Evolutionary conservation across 192 early-diverging fungal genomes (phyloP).

Genomic region (Dimargaris cristalligena): DNA sequence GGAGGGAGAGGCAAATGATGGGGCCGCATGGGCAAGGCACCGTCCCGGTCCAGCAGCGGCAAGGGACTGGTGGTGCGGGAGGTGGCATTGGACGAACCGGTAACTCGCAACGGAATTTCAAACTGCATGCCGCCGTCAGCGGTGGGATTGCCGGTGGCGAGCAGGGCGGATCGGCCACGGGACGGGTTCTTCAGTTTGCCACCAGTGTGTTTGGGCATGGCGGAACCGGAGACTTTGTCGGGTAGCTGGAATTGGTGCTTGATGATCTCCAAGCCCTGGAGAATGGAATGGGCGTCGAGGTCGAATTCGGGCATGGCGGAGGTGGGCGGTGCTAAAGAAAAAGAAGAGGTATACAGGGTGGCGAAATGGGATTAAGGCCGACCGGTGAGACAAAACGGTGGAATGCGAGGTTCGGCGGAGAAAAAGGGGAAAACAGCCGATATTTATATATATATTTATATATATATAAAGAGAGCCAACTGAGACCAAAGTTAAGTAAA

Average conservation of each 20-base stretch:
- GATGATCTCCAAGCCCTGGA: constrained; percentile 25
- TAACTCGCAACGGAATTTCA: too few relatives aligned
- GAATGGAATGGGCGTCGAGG: constrained; percentile 30
- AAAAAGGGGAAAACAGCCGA: background rate
- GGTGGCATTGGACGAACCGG: too few relatives aligned
- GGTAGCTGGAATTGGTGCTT: constrained; percentile 25
- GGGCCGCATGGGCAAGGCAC: too few relatives aligned
- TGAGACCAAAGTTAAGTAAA: background rate
- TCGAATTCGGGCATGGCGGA: constrained; percentile 23
- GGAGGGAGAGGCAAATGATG: background rate
- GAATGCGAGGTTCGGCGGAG: background rate
- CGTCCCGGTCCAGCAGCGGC: too few relatives aligned
- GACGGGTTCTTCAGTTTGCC: background rate
- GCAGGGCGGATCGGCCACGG: constrained; percentile 8
- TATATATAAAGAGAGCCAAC: background rate
- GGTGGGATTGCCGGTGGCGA: background rate
- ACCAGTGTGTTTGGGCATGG: constrained; percentile 11
- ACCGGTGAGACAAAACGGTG: background rate
- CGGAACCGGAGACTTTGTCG: background rate
- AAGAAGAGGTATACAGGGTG: too few relatives aligned
- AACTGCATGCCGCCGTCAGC: too few relatives aligned
- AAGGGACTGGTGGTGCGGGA: too few relatives aligned
- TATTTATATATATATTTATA: background rate
- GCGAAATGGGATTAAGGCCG: too few relatives aligned
- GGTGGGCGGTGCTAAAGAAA: background rate